Conservation (phyloP, 2,329 filamentous ascomycete genomes). For the Colletotrichum paranaense region DNA sequence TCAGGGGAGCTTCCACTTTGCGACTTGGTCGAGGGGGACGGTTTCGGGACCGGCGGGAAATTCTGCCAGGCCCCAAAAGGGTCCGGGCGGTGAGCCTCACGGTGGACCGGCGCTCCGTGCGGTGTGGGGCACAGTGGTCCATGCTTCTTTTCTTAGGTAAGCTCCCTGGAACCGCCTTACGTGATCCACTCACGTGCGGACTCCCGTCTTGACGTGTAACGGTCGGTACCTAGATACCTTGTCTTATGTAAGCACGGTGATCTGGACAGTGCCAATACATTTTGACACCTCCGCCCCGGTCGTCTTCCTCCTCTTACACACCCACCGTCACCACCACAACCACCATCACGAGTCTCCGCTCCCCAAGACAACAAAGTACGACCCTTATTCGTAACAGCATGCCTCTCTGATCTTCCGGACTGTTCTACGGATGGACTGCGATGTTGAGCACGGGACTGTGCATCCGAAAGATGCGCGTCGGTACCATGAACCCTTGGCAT, state of each 20-base stretch:
- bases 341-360: not conserved
- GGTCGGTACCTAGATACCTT: no score
- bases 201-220: not conserved
- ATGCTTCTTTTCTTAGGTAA: not conserved
- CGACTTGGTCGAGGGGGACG: conserved; percentile 8
- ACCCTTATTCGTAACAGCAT: not conserved
- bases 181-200: not conserved
- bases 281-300: not conserved
- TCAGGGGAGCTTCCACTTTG: conserved; percentile 17
- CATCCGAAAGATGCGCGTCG: no score
- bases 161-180: not conserved
- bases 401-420: no score
- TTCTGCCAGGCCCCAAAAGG: conserved; percentile 31
- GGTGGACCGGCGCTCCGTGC: not conserved
- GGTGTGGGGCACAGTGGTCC: not conserved
- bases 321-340: not conserved
- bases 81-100: conserved; percentile 24
- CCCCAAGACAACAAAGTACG: not conserved
- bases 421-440: no score
- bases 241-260: not conserved
- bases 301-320: no score
- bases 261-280: not conserved
- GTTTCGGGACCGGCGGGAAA: conserved; percentile 33
- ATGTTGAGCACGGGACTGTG: no score
- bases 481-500: not conserved